phyloP scores from a whole-genome alignment of 2,329 filamentous ascomycete species.

The Neurospora crassa region DNA sequence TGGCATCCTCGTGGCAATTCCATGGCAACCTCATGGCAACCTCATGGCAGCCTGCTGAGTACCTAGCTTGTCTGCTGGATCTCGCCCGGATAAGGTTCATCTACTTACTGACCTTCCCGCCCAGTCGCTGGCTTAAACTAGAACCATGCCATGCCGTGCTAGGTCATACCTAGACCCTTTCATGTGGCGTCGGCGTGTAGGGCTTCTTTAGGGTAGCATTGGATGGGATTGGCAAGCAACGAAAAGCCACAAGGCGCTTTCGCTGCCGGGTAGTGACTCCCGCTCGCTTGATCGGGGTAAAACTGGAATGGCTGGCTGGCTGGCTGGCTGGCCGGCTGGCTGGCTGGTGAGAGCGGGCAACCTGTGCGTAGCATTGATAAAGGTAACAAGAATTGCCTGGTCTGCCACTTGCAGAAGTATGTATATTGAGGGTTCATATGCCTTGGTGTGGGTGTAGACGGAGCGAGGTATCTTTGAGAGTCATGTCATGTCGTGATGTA shows the following conservation, averaged over 20 bases:
- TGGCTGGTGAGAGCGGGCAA: background rate
- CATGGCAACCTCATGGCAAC: background rate
- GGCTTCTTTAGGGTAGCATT: background rate
- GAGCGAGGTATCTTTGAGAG: background rate
- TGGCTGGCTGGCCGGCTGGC: background rate
- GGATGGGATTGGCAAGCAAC: background rate
- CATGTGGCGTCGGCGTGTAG: background rate
- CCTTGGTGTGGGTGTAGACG: background rate
- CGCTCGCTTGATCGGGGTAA: background rate
- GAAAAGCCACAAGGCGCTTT: background rate
- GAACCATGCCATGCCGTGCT: background rate
- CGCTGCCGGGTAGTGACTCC: background rate
- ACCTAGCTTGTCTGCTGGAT: background rate
- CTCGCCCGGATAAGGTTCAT: background rate
- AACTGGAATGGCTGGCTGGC: background rate
- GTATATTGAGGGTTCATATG: background rate
- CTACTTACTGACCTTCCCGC: background rate
- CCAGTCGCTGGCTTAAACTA: background rate
- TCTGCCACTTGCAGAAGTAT: background rate
- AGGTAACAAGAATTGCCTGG: background rate
- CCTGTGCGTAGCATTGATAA: background rate
- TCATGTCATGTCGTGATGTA: background rate
- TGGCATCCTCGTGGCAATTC: background rate
- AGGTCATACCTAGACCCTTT: background rate
- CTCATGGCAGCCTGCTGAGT: background rate